Evolutionary conservation across 208 protist genomes (phyloP).

Genomic region (Vickermania ingenoplastis): DNA sequence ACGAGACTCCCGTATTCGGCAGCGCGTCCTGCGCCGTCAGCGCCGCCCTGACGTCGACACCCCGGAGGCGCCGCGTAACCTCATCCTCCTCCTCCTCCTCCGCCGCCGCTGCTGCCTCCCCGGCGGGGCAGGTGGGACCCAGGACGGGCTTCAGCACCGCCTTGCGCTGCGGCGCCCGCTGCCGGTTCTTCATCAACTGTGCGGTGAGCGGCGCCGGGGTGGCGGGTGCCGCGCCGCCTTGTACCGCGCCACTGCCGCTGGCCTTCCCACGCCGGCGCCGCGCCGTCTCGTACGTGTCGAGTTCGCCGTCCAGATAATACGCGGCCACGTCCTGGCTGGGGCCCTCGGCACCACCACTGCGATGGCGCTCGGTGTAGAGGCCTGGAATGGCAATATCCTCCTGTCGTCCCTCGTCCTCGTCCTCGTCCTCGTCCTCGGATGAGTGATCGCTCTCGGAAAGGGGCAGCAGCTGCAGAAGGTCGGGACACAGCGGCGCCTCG

Average conservation of each 20-base stretch:
- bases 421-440: constrained; percentile 7
- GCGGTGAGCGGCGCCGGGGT: too few species aligned
- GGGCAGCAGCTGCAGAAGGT: constrained; percentile 32
- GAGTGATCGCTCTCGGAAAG: constrained; percentile 33
- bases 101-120: not conserved
- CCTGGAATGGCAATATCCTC: too few species aligned
- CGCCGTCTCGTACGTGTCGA: not conserved
- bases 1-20: constrained; percentile 42
- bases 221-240: too few species aligned
- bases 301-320: constrained; percentile 47
- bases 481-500: constrained; percentile 47
- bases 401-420: constrained; percentile 19
- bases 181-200: too few species aligned
- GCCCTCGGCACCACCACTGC: constrained; percentile 36
- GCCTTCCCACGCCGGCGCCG: not conserved
- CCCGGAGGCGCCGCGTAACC: constrained; percentile 54
- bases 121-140: not conserved
- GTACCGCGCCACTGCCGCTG: not conserved
- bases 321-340: constrained; percentile 21
- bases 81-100: constrained; percentile 51
- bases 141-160: not conserved
- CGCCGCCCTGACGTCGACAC: constrained; percentile 67
- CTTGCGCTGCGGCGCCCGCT: too few species aligned
- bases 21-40: constrained; percentile 50
- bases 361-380: too few species aligned